Conservation (phyloP, 2,329 filamentous ascomycete genomes). For the Alternaria hordeiaustralica region DNA sequence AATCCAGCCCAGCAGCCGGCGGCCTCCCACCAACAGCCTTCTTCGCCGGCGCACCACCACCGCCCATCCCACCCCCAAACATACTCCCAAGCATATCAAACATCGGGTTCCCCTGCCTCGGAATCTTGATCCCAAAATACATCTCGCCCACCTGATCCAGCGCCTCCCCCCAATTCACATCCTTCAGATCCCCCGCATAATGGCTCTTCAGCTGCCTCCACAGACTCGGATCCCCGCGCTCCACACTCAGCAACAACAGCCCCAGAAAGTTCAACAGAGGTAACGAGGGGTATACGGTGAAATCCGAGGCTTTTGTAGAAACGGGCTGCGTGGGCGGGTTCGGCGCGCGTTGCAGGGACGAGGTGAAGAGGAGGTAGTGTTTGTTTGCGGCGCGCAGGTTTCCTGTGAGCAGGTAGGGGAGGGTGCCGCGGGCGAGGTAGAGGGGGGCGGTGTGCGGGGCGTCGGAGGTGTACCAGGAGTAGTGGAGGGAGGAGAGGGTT, state of each 20-base stretch:
- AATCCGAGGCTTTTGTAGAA: constrained; percentile 73
- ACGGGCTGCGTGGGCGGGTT: constrained; percentile 81
- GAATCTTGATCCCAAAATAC: constrained; percentile 93
- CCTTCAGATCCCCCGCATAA: constrained; percentile 79
- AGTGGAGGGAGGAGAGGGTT: constrained; percentile 82
- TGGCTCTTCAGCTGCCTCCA: constrained; percentile 83
- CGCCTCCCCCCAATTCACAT: constrained; percentile 78
- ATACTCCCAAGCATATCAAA: constrained; percentile 98
- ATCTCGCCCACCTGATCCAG: constrained; percentile 90
- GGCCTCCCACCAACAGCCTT: constrained; percentile 50
- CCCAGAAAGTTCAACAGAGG: constrained; percentile 96
- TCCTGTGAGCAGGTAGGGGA: constrained; percentile 89
- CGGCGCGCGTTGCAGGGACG: constrained; percentile 66
- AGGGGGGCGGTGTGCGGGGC: constrained; percentile 85
- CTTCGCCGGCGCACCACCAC: constrained; percentile 55
- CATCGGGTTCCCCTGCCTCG: constrained; percentile 87
- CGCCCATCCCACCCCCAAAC: constrained; percentile 76
- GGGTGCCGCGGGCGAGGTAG: constrained; percentile 83
- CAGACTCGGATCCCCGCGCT: constrained; percentile 77
- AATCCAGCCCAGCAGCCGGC: constrained; percentile 48
- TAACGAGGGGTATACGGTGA: constrained; percentile 84
- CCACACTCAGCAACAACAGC: constrained; percentile 80
- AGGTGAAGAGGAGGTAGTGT: constrained; percentile 77
- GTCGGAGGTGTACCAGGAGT: constrained; percentile 90
- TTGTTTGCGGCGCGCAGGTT: constrained; percentile 90